phyloP scores from a whole-genome alignment of 2,329 filamentous ascomycete genomes.

The Amesomyces nigricolor region DNA sequence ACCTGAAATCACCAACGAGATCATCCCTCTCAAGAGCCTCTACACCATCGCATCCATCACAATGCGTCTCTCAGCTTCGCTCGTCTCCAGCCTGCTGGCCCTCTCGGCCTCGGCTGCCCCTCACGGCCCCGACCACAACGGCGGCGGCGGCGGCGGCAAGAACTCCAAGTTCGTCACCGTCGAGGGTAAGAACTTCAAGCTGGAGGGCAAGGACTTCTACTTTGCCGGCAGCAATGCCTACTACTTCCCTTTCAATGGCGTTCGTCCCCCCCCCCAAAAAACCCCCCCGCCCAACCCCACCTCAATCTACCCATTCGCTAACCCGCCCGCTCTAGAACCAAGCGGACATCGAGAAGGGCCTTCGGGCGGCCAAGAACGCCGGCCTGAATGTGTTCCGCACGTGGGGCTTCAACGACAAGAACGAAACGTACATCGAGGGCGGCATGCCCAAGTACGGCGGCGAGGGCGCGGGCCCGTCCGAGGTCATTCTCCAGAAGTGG shows the following conservation, averaged over 20 bases:
- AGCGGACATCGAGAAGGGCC: constrained; percentile 41
- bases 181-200: constrained; percentile 45
- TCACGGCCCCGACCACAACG: neutral
- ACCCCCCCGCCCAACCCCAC: too few species aligned
- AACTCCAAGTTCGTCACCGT: constrained; percentile 41
- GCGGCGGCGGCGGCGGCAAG: neutral
- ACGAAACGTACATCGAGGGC: constrained; percentile 39
- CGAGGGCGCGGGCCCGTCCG: constrained; percentile 41
- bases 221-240: constrained; percentile 55
- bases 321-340: constrained; percentile 34
- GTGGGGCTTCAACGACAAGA: constrained; percentile 55
- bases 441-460: constrained; percentile 49
- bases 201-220: constrained; percentile 50
- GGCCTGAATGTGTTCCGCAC: constrained; percentile 50
- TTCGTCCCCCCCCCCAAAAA: constrained; percentile 30
- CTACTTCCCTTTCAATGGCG: constrained; percentile 50
- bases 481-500: constrained; percentile 44
- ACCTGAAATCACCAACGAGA: neutral
- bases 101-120: constrained; percentile 19
- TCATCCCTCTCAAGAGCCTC: neutral
- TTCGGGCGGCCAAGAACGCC: constrained; percentile 42
- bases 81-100: constrained; percentile 16
- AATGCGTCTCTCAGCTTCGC: constrained; percentile 13
- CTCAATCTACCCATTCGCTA: neutral
- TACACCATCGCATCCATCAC: neutral